A percentile compares a stretch with the other conserved stretches of the same genome.
Conservation (phyloP, 1,284 basidiomycete species). For the Ganoderma meredithae region DNA sequence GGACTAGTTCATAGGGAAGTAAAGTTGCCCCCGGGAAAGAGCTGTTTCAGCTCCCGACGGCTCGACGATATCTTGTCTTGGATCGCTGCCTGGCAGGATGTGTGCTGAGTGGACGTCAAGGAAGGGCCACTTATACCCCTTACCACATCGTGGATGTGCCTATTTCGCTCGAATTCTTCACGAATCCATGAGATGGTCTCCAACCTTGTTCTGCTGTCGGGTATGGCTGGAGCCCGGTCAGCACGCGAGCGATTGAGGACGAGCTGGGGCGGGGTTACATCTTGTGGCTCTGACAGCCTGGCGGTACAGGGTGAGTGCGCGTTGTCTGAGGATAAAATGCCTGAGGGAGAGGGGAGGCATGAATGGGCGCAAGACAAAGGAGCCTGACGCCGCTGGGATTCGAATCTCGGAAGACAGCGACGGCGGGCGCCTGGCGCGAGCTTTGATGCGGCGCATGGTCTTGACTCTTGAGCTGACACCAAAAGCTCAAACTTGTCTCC, state of each 20-base stretch:
- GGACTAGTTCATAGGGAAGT: not conserved
- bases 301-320: constrained; percentile 69
- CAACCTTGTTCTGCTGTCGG: constrained; percentile 60
- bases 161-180: constrained; percentile 71
- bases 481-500: constrained; percentile 30
- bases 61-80: constrained; percentile 50
- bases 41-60: constrained; percentile 62
- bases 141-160: constrained; percentile 64
- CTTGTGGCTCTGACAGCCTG: constrained; percentile 69
- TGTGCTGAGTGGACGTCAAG: constrained; percentile 8
- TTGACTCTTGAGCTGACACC: constrained; percentile 26
- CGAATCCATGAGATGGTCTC: constrained; percentile 80
- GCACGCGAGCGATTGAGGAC: constrained; percentile 11
- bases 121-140: constrained; percentile 22
- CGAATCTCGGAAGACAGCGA: not conserved
- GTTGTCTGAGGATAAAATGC: constrained; percentile 75
- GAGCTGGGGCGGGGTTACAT: constrained; percentile 48
- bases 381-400: not conserved
- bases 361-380: not conserved
- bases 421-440: constrained; percentile 22
- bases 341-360: constrained; percentile 55
- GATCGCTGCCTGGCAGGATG: constrained; percentile 37
- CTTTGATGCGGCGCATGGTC: constrained; percentile 24
- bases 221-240: constrained; percentile 58
- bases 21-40: constrained; percentile 43